A percentile compares a stretch with the other conserved stretches of the same genome.
phyloP scores from a whole-genome alignment of 805 yeast species.

The Danielia reshetovae region DNA sequence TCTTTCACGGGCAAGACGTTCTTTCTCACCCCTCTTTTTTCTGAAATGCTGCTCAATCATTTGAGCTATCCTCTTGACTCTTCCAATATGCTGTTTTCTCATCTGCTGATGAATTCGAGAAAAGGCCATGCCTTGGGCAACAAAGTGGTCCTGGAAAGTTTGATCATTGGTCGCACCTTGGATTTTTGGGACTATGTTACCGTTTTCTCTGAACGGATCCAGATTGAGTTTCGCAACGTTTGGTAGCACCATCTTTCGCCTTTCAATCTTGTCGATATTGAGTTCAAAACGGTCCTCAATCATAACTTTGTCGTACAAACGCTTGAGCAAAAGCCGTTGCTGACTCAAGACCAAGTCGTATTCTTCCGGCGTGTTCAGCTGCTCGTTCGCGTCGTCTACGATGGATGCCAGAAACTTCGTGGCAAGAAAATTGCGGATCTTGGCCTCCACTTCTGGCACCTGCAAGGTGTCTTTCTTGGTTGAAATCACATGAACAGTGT shows the following conservation, averaged over 20 bases:
- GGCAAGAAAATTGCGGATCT: constrained; percentile 25
- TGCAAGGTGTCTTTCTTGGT: constrained; percentile 10
- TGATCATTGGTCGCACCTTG: constrained; percentile 40
- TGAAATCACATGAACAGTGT: constrained; percentile 23
- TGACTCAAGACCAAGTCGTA: constrained; percentile 52
- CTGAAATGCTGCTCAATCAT: constrained; percentile 87
- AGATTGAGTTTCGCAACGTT: constrained; percentile 38
- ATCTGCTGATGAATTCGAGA: constrained; percentile 67
- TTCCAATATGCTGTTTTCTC: constrained; percentile 59
- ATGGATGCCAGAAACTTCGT: constrained; percentile 31
- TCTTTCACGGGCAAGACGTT: constrained; percentile 68
- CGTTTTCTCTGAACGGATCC: constrained; percentile 46
- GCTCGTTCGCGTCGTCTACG: constrained; percentile 36
- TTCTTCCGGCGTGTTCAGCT: constrained; percentile 45
- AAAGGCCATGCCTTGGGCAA: constrained; percentile 70
- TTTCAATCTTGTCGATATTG: constrained; percentile 47
- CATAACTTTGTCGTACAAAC: constrained; percentile 40
- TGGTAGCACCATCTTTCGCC: constrained; percentile 43
- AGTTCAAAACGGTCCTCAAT: constrained; percentile 36
- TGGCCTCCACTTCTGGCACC: constrained; percentile 26
- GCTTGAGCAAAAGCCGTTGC: constrained; percentile 46
- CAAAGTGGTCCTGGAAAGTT: constrained; percentile 68
- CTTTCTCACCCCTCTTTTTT: constrained; percentile 83
- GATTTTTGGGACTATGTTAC: constrained; percentile 36
- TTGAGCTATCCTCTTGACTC: constrained; percentile 67